Conservation (phyloP, 805 yeast species). For the Lipomyces sp. region DNA sequence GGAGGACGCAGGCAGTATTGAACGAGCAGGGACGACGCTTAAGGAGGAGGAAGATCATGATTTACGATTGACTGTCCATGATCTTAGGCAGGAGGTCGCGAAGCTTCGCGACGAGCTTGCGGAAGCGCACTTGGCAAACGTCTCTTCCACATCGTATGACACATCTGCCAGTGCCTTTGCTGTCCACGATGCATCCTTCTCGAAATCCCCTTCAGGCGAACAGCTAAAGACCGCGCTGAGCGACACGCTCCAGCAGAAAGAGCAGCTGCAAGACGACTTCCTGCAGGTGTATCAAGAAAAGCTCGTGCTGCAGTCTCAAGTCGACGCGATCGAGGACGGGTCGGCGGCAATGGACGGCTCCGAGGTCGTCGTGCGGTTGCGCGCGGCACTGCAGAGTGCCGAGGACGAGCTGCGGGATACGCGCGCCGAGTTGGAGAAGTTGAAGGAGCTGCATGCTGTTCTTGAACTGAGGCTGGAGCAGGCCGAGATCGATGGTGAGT, state of each 20-base stretch:
- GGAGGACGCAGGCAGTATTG: constrained; percentile 1
- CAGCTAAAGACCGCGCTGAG: constrained; percentile 8
- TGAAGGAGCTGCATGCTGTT: neutral
- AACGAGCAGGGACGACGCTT: no score
- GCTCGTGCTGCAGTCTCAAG: constrained; percentile 10
- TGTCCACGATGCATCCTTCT: neutral
- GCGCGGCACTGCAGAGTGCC: neutral
- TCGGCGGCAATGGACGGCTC: neutral
- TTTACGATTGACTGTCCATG: constrained; percentile 1
- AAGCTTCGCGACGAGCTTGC: constrained; percentile 1
- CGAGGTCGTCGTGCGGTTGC: neutral
- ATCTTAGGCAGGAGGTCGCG: neutral
- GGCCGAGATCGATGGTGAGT: constrained; percentile 9
- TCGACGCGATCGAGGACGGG: constrained; percentile 12
- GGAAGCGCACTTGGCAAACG: neutral
- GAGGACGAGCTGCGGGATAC: constrained; percentile 1
- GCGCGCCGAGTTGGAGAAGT: neutral
- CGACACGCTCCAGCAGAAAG: constrained; percentile 5
- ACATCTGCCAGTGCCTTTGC: neutral
- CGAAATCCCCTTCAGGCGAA: neutral
- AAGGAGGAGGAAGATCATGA: constrained; percentile 8
- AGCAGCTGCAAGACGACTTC: constrained; percentile 16
- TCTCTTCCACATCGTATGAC: neutral
- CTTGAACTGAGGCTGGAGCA: constrained; percentile 1
- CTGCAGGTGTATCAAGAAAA: constrained; percentile 18